Conservation (phyloP, 345 rosid species). For the Rhizophora apiculata region DNA sequence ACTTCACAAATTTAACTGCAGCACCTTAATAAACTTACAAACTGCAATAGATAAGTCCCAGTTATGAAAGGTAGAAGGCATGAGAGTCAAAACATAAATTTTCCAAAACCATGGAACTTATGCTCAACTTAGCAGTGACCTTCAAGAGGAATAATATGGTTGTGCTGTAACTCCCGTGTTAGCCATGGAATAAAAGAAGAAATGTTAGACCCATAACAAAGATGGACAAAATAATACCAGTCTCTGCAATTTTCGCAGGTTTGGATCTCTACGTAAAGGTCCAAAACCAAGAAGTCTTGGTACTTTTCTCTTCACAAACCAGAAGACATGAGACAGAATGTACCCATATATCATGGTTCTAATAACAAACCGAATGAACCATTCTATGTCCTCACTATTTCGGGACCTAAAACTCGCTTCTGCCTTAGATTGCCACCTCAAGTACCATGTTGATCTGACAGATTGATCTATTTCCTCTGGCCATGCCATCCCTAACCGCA, state of each 20-base stretch:
- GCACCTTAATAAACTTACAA: neutral
- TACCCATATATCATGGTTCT: constrained; percentile 58
- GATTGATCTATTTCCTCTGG: constrained; percentile 74
- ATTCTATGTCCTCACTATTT: constrained; percentile 45
- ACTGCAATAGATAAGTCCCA: neutral
- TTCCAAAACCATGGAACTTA: neutral
- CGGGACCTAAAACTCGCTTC: constrained; percentile 65
- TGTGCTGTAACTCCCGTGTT: neutral
- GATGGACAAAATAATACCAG: constrained; percentile 49
- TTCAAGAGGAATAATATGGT: neutral
- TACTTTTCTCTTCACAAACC: constrained; percentile 64
- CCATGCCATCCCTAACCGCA: constrained; percentile 85
- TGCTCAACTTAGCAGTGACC: constrained; percentile 1
- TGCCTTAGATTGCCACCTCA: constrained; percentile 80
- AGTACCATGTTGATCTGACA: constrained; percentile 82
- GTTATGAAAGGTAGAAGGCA: neutral
- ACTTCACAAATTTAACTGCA: too few relatives aligned
- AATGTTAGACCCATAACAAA: neutral
- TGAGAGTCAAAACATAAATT: neutral
- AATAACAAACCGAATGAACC: constrained; percentile 69
- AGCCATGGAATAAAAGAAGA: neutral
- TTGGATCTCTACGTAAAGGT: constrained; percentile 71
- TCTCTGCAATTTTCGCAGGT: constrained; percentile 62
- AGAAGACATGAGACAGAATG: constrained; percentile 56
- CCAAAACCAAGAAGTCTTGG: constrained; percentile 79